Evolutionary conservation across 352 stramenopile genomes (phyloP).

Genomic region (Pythium vanterpoolii): DNA sequence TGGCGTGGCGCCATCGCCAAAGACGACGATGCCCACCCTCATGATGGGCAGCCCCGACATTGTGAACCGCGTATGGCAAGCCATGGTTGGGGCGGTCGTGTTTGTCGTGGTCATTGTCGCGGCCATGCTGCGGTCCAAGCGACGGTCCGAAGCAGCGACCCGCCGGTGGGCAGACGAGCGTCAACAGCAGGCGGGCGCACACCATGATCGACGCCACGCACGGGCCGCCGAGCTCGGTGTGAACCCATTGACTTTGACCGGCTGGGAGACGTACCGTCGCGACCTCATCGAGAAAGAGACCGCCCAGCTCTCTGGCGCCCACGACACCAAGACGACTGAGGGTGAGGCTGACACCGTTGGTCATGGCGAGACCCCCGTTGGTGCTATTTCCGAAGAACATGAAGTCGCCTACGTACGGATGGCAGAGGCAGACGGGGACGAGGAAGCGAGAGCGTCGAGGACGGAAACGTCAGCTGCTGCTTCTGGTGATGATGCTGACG

Average conservation of each 20-base stretch:
- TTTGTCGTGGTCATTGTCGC: constrained; percentile 9
- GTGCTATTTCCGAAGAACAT: neutral
- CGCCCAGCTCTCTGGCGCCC: neutral
- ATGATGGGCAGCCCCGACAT: neutral
- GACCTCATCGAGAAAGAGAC: constrained; percentile 12
- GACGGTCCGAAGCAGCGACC: neutral
- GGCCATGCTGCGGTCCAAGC: neutral
- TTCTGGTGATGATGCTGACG: neutral
- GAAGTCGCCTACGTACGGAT: neutral
- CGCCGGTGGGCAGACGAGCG: constrained; percentile 2
- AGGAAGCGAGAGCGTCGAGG: too few species aligned
- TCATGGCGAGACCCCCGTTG: neutral
- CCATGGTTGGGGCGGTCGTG: constrained; percentile 13
- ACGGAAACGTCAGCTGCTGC: neutral
- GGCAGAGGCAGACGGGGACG: neutral
- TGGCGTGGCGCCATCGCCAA: neutral
- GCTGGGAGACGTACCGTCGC: constrained; percentile 10
- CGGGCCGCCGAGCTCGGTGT: neutral
- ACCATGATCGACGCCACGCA: neutral
- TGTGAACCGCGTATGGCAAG: constrained; percentile 12
- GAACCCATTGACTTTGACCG: constrained; percentile 2
- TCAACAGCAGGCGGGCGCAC: neutral
- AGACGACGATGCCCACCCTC: neutral
- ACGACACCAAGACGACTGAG: neutral
- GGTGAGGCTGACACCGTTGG: neutral